Evolutionary conservation across 192 early-diverging fungal genomes (phyloP).

Genomic region (Mortierella antarctica): DNA sequence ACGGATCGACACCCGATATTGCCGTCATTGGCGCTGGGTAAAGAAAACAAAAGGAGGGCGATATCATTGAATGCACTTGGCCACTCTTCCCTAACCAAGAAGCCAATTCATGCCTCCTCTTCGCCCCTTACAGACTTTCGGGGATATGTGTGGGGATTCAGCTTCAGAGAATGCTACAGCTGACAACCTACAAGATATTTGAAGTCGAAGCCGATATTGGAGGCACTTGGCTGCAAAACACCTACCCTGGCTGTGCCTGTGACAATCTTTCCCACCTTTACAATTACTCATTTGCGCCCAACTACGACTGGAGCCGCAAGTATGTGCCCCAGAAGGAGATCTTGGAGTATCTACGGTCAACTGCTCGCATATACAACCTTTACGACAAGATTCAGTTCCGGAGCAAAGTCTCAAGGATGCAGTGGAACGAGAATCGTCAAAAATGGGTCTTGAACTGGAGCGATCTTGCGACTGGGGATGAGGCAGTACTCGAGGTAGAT

Average conservation of each 20-base stretch:
- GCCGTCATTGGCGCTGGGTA: slow-evolving; percentile 33
- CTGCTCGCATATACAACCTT: slow-evolving; percentile 30
- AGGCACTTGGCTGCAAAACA: slow-evolving; percentile 58
- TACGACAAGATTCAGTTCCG: slow-evolving; percentile 33
- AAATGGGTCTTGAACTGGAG: slow-evolving; percentile 32
- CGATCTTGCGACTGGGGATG: background rate
- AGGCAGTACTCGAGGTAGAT: slow-evolving; percentile 16
- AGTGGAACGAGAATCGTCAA: background rate
- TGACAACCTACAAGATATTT: slow-evolving; percentile 49
- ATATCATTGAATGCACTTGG: no score
- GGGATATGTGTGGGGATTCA: slow-evolving; percentile 60
- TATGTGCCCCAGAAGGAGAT: slow-evolving; percentile 22
- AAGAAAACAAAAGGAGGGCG: no score
- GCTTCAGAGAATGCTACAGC: slow-evolving; percentile 48
- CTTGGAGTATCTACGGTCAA: slow-evolving; percentile 7
- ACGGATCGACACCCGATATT: slow-evolving; percentile 15
- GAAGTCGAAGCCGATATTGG: slow-evolving; percentile 54
- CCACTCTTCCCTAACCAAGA: background rate
- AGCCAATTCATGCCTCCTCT: background rate
- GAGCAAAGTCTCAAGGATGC: slow-evolving; percentile 5
- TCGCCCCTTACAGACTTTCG: slow-evolving; percentile 18
- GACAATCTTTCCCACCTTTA: slow-evolving; percentile 56
- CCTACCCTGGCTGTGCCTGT: slow-evolving; percentile 58
- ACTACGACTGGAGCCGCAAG: slow-evolving; percentile 50
- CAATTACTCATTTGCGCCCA: slow-evolving; percentile 51